Evolutionary conservation across 169 alveolate genomes (phyloP).

Genomic region (Plasmodium inui): DNA sequence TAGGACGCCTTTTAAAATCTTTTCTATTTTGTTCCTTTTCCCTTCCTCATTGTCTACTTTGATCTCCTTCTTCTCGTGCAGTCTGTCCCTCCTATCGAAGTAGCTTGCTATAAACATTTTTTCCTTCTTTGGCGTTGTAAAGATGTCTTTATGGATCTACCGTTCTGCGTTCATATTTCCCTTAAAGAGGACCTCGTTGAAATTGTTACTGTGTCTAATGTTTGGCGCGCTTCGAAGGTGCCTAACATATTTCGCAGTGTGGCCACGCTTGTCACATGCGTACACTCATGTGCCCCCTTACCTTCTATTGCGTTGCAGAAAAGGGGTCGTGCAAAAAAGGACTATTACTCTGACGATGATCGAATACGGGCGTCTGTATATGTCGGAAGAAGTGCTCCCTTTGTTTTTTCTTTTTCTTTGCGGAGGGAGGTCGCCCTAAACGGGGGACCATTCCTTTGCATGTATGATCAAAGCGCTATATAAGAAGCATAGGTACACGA

Average conservation of each 20-base stretch:
- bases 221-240: background rate
- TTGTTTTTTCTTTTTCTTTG: background rate
- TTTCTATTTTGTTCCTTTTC: slow-evolving; percentile 22
- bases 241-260: background rate
- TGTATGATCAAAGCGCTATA: background rate
- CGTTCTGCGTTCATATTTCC: background rate
- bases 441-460: background rate
- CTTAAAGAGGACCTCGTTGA: background rate
- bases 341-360: background rate
- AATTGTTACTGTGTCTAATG: background rate
- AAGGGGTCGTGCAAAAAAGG: background rate
- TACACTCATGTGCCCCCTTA: background rate
- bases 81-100: slow-evolving; percentile 14
- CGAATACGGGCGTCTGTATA: background rate
- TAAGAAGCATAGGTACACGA: background rate
- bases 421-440: background rate
- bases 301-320: background rate
- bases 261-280: background rate
- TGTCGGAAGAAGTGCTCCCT: background rate
- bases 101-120: slow-evolving; percentile 39
- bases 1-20: slow-evolving; percentile 19
- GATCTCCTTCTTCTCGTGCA: background rate
- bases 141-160: background rate
- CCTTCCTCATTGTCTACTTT: slow-evolving; percentile 1
- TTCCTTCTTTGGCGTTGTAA: background rate